Conservation (phyloP, 1,284 basidiomycete genomes). For the Ganoderma meredithae region DNA sequence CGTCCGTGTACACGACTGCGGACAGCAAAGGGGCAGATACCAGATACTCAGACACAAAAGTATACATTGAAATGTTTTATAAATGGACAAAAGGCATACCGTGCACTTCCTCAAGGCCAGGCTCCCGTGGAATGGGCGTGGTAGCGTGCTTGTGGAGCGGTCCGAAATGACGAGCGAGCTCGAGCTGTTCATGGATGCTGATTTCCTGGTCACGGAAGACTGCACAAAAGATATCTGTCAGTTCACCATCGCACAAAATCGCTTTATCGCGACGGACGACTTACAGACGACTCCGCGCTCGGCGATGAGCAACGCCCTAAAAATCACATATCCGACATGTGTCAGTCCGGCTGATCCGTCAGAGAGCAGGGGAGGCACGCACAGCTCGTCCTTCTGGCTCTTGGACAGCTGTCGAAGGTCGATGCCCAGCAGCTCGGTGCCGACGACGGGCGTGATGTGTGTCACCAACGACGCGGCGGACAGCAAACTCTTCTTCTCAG, state of each 20-base stretch:
- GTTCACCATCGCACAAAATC: background rate
- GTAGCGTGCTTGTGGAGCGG: constrained; percentile 87
- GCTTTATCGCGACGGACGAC: constrained; percentile 36
- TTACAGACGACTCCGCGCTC: constrained; percentile 75
- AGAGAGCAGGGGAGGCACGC: constrained; percentile 29
- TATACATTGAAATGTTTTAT: background rate
- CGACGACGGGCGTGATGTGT: constrained; percentile 68
- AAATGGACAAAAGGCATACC: constrained; percentile 50
- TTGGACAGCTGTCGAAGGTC: constrained; percentile 67
- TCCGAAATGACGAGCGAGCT: constrained; percentile 76
- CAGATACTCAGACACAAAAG: background rate
- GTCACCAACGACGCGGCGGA: constrained; percentile 64
- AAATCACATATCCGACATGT: background rate
- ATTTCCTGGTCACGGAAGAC: constrained; percentile 80
- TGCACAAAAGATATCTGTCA: constrained; percentile 39
- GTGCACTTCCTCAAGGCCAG: constrained; percentile 81
- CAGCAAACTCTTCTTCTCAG: constrained; percentile 63
- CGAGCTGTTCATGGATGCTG: constrained; percentile 73
- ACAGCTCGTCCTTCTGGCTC: constrained; percentile 75
- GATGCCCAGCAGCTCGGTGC: constrained; percentile 69
- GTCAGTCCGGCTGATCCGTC: constrained; percentile 18
- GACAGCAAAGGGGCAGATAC: constrained; percentile 16
- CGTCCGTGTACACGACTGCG: constrained; percentile 74
- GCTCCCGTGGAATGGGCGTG: constrained; percentile 73
- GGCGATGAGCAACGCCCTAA: constrained; percentile 69